Conservation (phyloP, 257 asterid species). For the Nemophila menziesii region DNA sequence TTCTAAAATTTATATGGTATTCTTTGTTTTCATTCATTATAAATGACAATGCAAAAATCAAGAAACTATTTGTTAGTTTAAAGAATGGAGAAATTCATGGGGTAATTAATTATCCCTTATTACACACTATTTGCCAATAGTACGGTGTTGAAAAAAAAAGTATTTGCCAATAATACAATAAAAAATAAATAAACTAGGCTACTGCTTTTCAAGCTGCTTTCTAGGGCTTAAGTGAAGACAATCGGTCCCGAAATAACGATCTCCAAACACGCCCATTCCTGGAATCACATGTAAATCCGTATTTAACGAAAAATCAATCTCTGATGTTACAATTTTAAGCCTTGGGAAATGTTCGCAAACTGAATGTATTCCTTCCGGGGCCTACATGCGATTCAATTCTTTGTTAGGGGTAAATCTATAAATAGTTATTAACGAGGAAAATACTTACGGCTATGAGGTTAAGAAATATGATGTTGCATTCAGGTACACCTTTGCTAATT, state of each 20-base stretch:
- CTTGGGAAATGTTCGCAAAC: slow-evolving; percentile 64
- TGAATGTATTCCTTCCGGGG: slow-evolving; percentile 80
- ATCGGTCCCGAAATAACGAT: slow-evolving; percentile 94
- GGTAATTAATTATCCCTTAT: too few species aligned
- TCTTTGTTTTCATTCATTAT: not conserved
- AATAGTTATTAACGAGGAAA: not conserved
- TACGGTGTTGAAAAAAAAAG: too few species aligned
- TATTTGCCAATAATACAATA: too few species aligned
- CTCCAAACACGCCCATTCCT: slow-evolving; percentile 97
- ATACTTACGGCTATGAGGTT: slow-evolving; percentile 72
- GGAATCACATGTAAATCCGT: slow-evolving; percentile 69
- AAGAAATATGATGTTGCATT: slow-evolving; percentile 80
- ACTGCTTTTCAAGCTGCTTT: not conserved
- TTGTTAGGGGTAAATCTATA: not conserved
- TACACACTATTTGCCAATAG: too few species aligned
- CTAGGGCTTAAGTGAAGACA: not conserved
- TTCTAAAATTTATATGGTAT: not conserved
- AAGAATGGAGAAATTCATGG: too few species aligned
- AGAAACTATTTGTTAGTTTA: not conserved
- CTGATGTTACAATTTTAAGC: slow-evolving; percentile 81
- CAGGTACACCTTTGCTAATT: slow-evolving; percentile 77
- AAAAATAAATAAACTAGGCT: too few species aligned
- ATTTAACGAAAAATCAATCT: slow-evolving; percentile 65
- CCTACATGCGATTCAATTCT: slow-evolving; percentile 32
- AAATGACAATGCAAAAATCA: not conserved